These are phyloP conservation scores for Pichia manshurica DNA, from an alignment of 805 yeast species.

Conservation along the genomic window DNA sequence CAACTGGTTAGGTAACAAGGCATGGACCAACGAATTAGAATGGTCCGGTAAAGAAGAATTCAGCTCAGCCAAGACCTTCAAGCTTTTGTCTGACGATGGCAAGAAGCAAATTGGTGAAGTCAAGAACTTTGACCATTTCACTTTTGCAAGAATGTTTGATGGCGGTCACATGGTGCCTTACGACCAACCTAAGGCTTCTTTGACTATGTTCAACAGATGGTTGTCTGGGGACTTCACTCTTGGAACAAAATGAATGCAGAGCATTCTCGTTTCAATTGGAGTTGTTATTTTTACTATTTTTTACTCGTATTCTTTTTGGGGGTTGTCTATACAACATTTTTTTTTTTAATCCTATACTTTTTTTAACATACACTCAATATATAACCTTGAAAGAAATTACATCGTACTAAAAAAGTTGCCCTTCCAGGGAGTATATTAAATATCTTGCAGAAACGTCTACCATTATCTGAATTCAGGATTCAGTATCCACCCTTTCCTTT, in stretches of 20 bases:
- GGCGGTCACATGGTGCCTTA: slow-evolving; percentile 94
- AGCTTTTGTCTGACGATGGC: slow-evolving; percentile 29
- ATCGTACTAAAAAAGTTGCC: too few species aligned
- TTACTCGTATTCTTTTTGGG: background rate
- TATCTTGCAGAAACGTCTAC: too few species aligned
- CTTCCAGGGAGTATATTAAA: too few species aligned
- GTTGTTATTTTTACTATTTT: background rate
- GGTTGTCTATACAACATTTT: background rate
- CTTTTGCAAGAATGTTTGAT: slow-evolving; percentile 69
- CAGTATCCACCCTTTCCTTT: slow-evolving; percentile 56
- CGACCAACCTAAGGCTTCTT: slow-evolving; percentile 73
- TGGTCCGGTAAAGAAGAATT: slow-evolving; percentile 47
- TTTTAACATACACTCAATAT: background rate
- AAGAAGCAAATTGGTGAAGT: slow-evolving; percentile 57
- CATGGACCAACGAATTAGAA: slow-evolving; percentile 65
- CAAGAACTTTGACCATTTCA: slow-evolving; percentile 63
- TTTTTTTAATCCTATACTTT: background rate
- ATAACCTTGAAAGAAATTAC: too few species aligned
- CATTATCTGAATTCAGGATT: slow-evolving; percentile 44
- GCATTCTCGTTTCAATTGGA: background rate
- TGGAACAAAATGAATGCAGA: slow-evolving; percentile 21
- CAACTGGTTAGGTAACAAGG: slow-evolving; percentile 87
- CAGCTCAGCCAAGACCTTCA: slow-evolving; percentile 22
- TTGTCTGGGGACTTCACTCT: slow-evolving; percentile 47
- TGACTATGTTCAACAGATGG: slow-evolving; percentile 74